Evolutionary conservation across 2,329 filamentous ascomycete genomes (phyloP), one percentile per base, ranked within the genome.

Genomic region (Trichoderma afroharzianum): DNA sequence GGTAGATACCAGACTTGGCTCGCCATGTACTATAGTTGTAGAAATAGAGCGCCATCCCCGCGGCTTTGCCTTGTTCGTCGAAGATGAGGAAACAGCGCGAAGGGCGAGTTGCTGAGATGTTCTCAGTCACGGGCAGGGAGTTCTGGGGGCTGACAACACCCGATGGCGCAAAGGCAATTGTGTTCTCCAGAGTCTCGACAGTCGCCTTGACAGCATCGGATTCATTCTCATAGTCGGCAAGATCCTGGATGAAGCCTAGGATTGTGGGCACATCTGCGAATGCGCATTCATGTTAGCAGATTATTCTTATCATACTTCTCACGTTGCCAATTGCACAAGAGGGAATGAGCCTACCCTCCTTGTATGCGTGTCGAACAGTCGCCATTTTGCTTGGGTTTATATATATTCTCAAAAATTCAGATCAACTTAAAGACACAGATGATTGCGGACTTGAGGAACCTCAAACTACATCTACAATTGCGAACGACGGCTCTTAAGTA

Each of bases 1-100:
- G 90, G 81, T 97, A 97, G 78, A 99, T 92, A 3, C 95, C 95
- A 0, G 95, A 90, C 59, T 88, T 88, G n/a, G 92, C 89, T 9
- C 92, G 89, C 96, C 96, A 98, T 0, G 95, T 98, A 78, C 91
- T 94, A 83, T 97, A 98, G 83, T 95, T 98, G 86, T 95, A 94
- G 81, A 97, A 98, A 83, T 94, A 98, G 53, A 98, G 83, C 1
- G 94, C 94, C 88, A 98, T 93, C 62, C 92, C 94, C 0, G 89
- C 92, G 0, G 80, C 80, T 50, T 82, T 78, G 12, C 84, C 81
- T 6, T 83, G 81, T 12, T 85, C 82, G 26, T 86, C 82, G 75
- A 86, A 85, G 69, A 95, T 82, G 11, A 97, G 82, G 39, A 97
- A 85, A 63, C 93, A 95, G 73, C 93, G 92, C 21, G 94, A 92